A percentile compares a stretch with the other conserved stretches of the same genome.
phyloP scores from a whole-genome alignment of 768 basidiomycete species.

The Tricholomella constricta region DNA sequence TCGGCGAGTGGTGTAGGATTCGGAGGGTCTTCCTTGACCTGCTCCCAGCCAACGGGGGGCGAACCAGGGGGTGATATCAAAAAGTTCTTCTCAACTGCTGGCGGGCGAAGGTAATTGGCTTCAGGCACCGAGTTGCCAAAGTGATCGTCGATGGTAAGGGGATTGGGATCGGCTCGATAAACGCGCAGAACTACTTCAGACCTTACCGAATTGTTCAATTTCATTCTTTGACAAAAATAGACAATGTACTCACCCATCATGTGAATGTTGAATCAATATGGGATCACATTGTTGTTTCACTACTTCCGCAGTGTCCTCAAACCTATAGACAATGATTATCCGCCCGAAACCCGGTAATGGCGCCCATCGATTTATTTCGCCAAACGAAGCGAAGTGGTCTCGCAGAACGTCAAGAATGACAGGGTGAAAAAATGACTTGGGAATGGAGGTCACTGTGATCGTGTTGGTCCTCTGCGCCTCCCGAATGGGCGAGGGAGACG shows the following conservation, averaged over 20 bases:
- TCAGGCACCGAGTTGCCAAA: constrained; percentile 34
- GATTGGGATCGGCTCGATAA: constrained; percentile 74
- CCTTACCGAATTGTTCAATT: constrained; percentile 32
- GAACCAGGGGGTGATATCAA: constrained; percentile 98
- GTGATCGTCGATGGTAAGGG: constrained; percentile 43
- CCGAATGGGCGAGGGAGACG: constrained; percentile 22
- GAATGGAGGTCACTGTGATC: constrained; percentile 77
- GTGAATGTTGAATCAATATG: constrained; percentile 54
- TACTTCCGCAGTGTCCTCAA: constrained; percentile 60
- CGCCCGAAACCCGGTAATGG: constrained; percentile 81
- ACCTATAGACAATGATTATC: constrained; percentile 78
- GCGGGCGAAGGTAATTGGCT: constrained; percentile 71
- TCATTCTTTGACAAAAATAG: constrained; percentile 1
- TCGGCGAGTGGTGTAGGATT: constrained; percentile 82
- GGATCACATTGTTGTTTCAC: constrained; percentile 71
- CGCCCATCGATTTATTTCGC: constrained; percentile 88
- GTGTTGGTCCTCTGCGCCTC: constrained; percentile 67
- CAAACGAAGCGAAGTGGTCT: constrained; percentile 74
- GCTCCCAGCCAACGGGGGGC: constrained; percentile 97
- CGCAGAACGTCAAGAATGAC: constrained; percentile 64
- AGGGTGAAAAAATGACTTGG: constrained; percentile 76
- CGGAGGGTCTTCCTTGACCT: constrained; percentile 85
- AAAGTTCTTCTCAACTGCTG: constrained; percentile 87
- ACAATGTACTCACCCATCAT: constrained; percentile 47
- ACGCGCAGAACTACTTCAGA: constrained; percentile 58